Evolutionary conservation across 164 flowering plant species (phyloP).

Genomic region (Vitis rupestris): DNA sequence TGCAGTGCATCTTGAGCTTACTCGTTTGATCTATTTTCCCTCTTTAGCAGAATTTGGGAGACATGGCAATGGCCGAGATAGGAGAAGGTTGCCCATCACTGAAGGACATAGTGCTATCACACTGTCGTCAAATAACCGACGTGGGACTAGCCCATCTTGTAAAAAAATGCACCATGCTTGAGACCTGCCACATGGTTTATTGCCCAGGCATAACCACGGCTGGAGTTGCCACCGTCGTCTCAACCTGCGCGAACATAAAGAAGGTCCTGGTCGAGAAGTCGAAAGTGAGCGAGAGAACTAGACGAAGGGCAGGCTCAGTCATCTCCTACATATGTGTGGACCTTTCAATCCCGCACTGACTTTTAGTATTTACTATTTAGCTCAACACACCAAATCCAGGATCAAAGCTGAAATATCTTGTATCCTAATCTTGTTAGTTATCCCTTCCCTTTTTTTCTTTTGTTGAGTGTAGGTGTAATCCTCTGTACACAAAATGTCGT

Average conservation of each 20-base stretch:
- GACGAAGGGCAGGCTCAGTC: constrained; percentile 66
- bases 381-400: too few species aligned
- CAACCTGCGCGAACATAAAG: constrained; percentile 68
- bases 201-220: constrained; percentile 72
- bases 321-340: constrained; percentile 74
- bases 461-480: too few species aligned
- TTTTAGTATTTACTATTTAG: too few species aligned
- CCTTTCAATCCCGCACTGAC: constrained; percentile 24
- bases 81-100: constrained; percentile 82
- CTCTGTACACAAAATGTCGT: too few species aligned
- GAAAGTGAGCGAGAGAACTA: constrained; percentile 78
- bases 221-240: constrained; percentile 84
- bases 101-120: constrained; percentile 74
- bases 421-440: too few species aligned
- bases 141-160: constrained; percentile 71
- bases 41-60: constrained; percentile 58
- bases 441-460: too few species aligned
- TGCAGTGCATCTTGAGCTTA: neutral
- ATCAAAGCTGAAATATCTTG: too few species aligned
- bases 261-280: constrained; percentile 78
- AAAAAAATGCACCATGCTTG: constrained; percentile 51
- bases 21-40: neutral
- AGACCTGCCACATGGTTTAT: constrained; percentile 84
- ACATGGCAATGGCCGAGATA: constrained; percentile 69
- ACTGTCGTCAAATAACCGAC: constrained; percentile 75